Percentiles rank a stretch among this genome's conserved stretches.
Evolutionary conservation across 306 rosid genomes (phyloP).

Genomic region (Begonia fuchsioides): DNA sequence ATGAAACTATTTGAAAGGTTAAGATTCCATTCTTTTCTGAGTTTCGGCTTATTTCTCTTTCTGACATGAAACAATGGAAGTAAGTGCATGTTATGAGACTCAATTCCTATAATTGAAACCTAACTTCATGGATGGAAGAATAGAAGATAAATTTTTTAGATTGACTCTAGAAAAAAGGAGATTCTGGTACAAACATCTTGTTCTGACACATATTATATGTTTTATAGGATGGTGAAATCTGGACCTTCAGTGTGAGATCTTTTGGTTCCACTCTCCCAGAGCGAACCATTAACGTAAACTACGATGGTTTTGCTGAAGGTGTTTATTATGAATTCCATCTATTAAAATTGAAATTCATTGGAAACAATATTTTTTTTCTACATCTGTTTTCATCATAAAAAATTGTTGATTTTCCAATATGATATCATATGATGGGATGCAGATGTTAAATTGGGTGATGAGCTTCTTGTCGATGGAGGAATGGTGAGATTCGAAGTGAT

Average conservation of each 20-base stretch:
- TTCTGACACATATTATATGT: no score
- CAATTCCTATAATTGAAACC: no score
- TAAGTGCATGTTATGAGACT: no score
- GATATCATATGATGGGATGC: slow-evolving; percentile 16
- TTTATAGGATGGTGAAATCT: slow-evolving; percentile 77
- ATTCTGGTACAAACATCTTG: not conserved
- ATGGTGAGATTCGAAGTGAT: slow-evolving; percentile 98
- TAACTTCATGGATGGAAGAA: no score
- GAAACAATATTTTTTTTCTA: not conserved
- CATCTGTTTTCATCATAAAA: slow-evolving; percentile 1
- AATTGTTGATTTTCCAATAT: slow-evolving; percentile 1
- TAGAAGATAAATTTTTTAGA: no score
- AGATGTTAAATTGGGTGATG: slow-evolving; percentile 93
- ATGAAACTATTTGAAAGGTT: no score
- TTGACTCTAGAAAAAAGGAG: not conserved
- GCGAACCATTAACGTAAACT: slow-evolving; percentile 67
- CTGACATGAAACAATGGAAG: no score
- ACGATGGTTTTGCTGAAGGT: slow-evolving; percentile 98
- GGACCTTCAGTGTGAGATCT: slow-evolving; percentile 95
- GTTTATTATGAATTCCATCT: not conserved
- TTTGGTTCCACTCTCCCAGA: slow-evolving; percentile 71
- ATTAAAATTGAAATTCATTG: not conserved
- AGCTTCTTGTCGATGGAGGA: slow-evolving; percentile 93
- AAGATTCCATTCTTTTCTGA: no score
- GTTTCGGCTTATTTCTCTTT: no score